These are phyloP conservation scores for Claviceps sp. DNA, from an alignment of 2,329 filamentous ascomycete species.

Conservation along the genomic window DNA sequence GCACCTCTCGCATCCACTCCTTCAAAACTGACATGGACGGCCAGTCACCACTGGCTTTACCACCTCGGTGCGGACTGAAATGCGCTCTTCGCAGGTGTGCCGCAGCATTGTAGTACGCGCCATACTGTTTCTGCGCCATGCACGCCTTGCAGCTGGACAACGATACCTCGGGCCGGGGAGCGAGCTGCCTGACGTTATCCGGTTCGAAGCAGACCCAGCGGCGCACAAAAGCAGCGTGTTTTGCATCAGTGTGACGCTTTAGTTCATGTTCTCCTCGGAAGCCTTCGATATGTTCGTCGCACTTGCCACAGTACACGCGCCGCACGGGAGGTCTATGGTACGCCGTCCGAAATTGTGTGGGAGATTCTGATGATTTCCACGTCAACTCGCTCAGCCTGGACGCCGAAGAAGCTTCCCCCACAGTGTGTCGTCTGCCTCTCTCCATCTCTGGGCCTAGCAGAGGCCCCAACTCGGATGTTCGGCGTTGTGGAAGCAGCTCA, in stretches of 20 bases:
- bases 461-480: constrained; percentile 5
- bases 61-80: constrained; percentile 41
- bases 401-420: constrained; percentile 32
- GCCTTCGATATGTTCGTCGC: constrained; percentile 69
- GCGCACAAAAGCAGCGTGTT: constrained; percentile 41
- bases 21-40: constrained; percentile 43
- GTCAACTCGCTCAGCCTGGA: constrained; percentile 24
- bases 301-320: constrained; percentile 65
- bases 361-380: constrained; percentile 29
- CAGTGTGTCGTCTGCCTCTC: constrained; percentile 27
- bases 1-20: constrained; percentile 48
- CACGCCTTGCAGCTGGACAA: constrained; percentile 44
- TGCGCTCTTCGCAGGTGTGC: constrained; percentile 44
- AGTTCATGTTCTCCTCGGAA: constrained; percentile 87
- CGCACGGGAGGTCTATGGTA: constrained; percentile 47
- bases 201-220: constrained; percentile 44
- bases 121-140: constrained; percentile 42
- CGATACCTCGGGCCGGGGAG: constrained; percentile 35
- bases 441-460: constrained; percentile 7
- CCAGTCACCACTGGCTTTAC: constrained; percentile 46
- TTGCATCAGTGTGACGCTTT: constrained; percentile 50
- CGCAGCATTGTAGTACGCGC: constrained; percentile 46
- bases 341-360: constrained; percentile 22
- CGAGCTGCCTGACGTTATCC: constrained; percentile 20
- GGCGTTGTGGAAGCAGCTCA: constrained; percentile 1